Percentiles rank a stretch among this genome's conserved stretches.
Evolutionary conservation across 257 asterid genomes (phyloP).

Genomic region (Salvia hispanica): DNA sequence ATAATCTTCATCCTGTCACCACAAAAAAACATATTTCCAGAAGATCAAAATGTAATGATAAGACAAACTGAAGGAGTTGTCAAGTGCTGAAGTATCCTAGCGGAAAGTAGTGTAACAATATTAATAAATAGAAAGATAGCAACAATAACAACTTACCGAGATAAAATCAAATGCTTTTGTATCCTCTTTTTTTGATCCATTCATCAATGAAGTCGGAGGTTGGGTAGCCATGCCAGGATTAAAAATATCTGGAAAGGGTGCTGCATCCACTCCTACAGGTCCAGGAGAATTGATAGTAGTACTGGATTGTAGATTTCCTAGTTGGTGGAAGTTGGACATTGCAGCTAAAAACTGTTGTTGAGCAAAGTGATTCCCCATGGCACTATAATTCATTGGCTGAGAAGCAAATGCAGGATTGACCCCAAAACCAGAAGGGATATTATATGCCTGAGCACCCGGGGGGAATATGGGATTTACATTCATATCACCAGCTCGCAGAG

Average conservation of each 20-base stretch:
- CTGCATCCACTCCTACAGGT: constrained; percentile 49
- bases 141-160: constrained; percentile 57
- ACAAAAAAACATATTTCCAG: background rate
- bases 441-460: constrained; percentile 62
- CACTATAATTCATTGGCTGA: constrained; percentile 55
- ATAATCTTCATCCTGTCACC: background rate
- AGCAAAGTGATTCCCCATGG: constrained; percentile 65
- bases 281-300: constrained; percentile 47
- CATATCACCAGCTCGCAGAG: constrained; percentile 60
- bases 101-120: background rate
- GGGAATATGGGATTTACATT: constrained; percentile 58
- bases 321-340: constrained; percentile 86
- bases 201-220: constrained; percentile 82
- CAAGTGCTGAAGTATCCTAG: background rate
- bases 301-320: constrained; percentile 57
- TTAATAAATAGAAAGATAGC: constrained; percentile 21
- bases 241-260: constrained; percentile 85
- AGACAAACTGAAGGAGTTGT: background rate
- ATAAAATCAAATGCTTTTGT: constrained; percentile 92
- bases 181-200: constrained; percentile 72
- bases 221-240: constrained; percentile 64
- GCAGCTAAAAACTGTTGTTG: constrained; percentile 86
- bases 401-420: constrained; percentile 71
- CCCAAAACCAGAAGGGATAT: constrained; percentile 63
- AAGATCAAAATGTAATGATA: background rate